phyloP scores from a whole-genome alignment of 331 rosid species.

The Rosa hybrid region DNA sequence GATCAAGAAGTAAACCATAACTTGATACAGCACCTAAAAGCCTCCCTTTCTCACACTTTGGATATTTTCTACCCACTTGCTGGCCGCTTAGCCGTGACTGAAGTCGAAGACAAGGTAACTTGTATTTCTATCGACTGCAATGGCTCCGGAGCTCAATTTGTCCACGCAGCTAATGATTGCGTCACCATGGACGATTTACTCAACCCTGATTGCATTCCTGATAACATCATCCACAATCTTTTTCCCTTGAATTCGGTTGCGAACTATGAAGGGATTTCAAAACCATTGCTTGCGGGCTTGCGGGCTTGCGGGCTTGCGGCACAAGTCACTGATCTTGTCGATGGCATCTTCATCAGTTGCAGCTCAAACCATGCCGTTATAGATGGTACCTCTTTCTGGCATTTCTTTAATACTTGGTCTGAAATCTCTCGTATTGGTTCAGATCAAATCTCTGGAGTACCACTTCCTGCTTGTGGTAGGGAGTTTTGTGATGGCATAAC shows the following conservation, averaged over 20 bases:
- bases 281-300: conserved; percentile 18
- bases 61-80: not conserved
- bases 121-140: conserved; percentile 11
- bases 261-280: not conserved
- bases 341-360: conserved; percentile 19
- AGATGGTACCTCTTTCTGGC: conserved; percentile 16
- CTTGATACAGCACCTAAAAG: not conserved
- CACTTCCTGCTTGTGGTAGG: too few relatives aligned
- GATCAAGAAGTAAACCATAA: not conserved
- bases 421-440: too few relatives aligned
- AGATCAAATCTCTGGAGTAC: too few relatives aligned
- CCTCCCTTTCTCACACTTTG: not conserved
- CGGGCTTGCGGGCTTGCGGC: too few relatives aligned
- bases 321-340: conserved; percentile 9
- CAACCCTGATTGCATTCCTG: not conserved
- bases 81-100: not conserved
- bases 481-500: too few relatives aligned
- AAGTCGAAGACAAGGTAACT: not conserved
- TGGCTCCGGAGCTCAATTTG: not conserved
- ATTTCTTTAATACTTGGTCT: conserved; percentile 10
- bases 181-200: conserved; percentile 2
- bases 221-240: not conserved
- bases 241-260: not conserved
- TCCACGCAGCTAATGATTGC: not conserved
- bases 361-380: conserved; percentile 7